phyloP scores from a whole-genome alignment of 2,329 filamentous ascomycete genomes.

The Plectosphaerella sp. region DNA sequence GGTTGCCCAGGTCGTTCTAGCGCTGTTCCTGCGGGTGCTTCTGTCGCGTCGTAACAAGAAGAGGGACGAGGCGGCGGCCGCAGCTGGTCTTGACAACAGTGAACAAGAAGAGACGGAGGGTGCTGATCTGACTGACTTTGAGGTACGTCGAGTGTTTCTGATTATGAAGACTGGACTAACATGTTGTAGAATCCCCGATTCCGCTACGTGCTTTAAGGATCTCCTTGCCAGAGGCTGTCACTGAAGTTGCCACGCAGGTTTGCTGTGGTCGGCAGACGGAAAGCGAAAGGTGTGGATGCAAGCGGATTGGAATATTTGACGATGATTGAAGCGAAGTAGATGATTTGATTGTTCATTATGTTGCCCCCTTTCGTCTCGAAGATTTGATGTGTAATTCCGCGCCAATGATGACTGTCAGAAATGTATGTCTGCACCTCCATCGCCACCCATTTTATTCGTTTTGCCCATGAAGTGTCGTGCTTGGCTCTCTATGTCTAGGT shows the following conservation, averaged over 20 bases:
- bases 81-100: slow-evolving; percentile 2
- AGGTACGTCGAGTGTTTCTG: slow-evolving; percentile 17
- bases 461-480: too few species aligned
- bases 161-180: neutral
- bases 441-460: too few species aligned
- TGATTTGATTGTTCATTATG: too few species aligned
- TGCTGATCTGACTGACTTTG: slow-evolving; percentile 32
- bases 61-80: slow-evolving; percentile 24
- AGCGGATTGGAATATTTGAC: too few species aligned
- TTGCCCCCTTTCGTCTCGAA: too few species aligned
- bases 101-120: slow-evolving; percentile 18
- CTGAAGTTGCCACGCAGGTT: neutral
- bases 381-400: too few species aligned
- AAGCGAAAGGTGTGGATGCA: neutral
- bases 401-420: too few species aligned
- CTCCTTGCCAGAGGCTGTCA: neutral
- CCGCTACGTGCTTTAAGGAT: slow-evolving; percentile 18
- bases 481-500: too few species aligned
- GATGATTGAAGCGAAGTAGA: too few species aligned
- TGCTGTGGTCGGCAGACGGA: neutral
- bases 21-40: slow-evolving; percentile 26
- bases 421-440: too few species aligned
- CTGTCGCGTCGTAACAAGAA: slow-evolving; percentile 31
- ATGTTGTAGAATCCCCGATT: slow-evolving; percentile 18
- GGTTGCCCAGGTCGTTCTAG: slow-evolving; percentile 31